Conservation (phyloP, 768 basidiomycete genomes). For the Mycena pura region DNA sequence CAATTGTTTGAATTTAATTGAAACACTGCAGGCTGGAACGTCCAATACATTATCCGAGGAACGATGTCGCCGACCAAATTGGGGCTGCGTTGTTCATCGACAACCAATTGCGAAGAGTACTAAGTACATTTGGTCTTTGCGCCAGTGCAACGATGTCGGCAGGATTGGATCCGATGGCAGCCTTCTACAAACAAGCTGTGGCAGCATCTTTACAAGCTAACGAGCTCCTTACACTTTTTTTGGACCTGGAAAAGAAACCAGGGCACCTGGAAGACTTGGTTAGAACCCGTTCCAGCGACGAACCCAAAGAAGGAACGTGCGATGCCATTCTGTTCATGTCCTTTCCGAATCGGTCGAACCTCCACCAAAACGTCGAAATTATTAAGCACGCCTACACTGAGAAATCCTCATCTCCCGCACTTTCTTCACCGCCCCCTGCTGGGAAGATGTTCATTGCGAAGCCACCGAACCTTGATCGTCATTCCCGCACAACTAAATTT, state of each 20-base stretch:
- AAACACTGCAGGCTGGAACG: neutral
- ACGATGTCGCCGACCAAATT: neutral
- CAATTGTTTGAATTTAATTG: too few relatives aligned
- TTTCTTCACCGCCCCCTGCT: too few relatives aligned
- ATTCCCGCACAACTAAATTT: too few relatives aligned
- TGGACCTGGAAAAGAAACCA: neutral
- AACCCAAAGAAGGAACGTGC: neutral
- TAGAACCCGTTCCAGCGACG: neutral
- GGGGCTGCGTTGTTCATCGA: neutral
- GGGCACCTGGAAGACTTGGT: neutral
- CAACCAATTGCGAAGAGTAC: neutral
- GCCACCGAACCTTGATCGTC: too few relatives aligned
- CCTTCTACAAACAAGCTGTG: neutral
- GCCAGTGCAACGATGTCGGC: too few relatives aligned
- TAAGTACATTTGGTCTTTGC: neutral
- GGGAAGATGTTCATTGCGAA: too few relatives aligned
- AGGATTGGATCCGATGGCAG: too few relatives aligned
- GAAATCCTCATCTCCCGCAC: too few relatives aligned
- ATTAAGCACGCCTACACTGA: neutral
- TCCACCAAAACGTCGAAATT: neutral
- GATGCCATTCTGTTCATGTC: neutral
- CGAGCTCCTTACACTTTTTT: neutral
- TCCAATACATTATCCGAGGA: neutral
- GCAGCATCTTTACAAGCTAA: neutral
- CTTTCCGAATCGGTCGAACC: neutral